phyloP scores from a whole-genome alignment of 345 rosid genomes.

The Sisymbrium altissimum region DNA sequence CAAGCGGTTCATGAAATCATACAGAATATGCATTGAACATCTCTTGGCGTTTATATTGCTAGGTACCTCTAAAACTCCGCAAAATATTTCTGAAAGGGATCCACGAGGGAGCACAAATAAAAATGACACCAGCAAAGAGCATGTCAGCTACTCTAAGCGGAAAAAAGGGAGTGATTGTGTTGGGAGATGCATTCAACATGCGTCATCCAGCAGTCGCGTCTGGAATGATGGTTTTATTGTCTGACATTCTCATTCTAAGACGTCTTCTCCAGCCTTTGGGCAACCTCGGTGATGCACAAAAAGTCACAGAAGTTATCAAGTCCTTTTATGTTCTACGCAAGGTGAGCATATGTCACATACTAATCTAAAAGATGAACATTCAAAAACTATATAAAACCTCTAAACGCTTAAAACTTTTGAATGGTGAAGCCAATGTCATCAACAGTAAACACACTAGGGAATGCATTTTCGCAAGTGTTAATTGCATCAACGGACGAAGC shows the following conservation, averaged over 20 bases:
- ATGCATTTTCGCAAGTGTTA: slow-evolving; percentile 32
- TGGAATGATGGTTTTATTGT: slow-evolving; percentile 56
- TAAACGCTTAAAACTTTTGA: neutral
- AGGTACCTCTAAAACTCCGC: neutral
- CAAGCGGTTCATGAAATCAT: neutral
- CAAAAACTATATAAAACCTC: neutral
- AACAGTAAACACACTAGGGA: slow-evolving; percentile 32
- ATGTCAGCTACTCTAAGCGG: slow-evolving; percentile 42
- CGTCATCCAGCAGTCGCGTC: slow-evolving; percentile 49
- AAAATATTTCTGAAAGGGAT: slow-evolving; percentile 14
- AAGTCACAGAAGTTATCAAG: slow-evolving; percentile 30
- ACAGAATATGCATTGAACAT: neutral
- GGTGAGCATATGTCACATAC: slow-evolving; percentile 23
- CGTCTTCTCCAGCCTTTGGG: slow-evolving; percentile 37
- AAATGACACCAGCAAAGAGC: slow-evolving; percentile 34
- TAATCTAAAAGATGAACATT: neutral
- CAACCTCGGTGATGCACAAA: slow-evolving; percentile 16
- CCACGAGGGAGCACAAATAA: slow-evolving; percentile 37
- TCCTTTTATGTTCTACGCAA: slow-evolving; percentile 47
- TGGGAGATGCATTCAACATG: slow-evolving; percentile 58
- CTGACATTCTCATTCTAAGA: slow-evolving; percentile 48
- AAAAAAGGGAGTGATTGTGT: slow-evolving; percentile 44
- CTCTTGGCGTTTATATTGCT: neutral
- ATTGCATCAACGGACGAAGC: slow-evolving; percentile 29
- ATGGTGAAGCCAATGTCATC: slow-evolving; percentile 18